Base-by-base conservation (phyloP, 176 grass and related monocot genomes). In the Oryza glaberrima region DNA sequence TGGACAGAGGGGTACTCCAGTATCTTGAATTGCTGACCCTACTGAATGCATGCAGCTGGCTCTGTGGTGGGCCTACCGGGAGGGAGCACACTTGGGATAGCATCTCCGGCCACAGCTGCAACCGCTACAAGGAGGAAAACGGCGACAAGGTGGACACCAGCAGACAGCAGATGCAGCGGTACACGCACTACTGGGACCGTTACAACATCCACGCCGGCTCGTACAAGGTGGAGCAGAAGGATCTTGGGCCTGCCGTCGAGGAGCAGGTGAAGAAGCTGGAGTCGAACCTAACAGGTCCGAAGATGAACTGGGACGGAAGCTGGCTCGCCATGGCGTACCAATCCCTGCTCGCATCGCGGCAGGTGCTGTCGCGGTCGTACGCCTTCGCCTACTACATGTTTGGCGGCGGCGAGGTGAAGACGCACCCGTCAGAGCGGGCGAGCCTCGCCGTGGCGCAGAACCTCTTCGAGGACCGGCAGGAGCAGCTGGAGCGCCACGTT, bases 91-190 rank as follows among this genome's bases (percentile, higher is more conserved):
- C 77, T 14, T 76, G 82, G 82, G 32, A 3, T 0, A 54, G 71
- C 41, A 89, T 89, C 11, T 30, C 54, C n/a, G 88, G 82, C 52
- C 92, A 94, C 79, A 81, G 79, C 72, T 94, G 92, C 76, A 94
- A 91, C 41, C 89, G 86, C 5, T 93, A 40, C 49, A 83, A 86
- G 69, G 49, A 82, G 47, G 89, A 91, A 15, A 15, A 13, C 14
- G 1, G 60, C 2, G 47, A 70, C 11, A 86, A 81, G 30, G 67
- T 7, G 40, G 83, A 94, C 28, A 51, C 77, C 0, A 45, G 22
- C 61, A 86, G 80, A 78, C 46, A 28, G 69, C 60, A 88, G 70
- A 44, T 88, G 36, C 64, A 71, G 69, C 70, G 86, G 23, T 94
- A 87, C 58, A 49, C 64, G 1, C 92, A 94, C 80, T 94, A 91